These are phyloP conservation scores for Sicyos baderoa DNA, from an alignment of 306 rosid genomes.

Conservation along the genomic window DNA sequence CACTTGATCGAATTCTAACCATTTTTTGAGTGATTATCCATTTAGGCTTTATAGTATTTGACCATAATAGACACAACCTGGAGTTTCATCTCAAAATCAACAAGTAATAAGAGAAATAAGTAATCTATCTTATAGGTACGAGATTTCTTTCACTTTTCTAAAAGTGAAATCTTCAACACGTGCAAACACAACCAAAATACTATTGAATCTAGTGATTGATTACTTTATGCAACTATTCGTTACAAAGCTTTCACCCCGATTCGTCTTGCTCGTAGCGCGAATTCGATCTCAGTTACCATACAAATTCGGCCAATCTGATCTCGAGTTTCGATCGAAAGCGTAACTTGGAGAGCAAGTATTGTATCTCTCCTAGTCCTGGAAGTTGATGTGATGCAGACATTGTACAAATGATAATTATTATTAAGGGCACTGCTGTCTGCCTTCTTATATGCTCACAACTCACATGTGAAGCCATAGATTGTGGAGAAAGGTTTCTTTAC, in stretches of 20 bases:
- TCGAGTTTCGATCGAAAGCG: background rate
- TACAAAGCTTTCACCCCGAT: background rate
- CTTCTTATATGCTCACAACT: background rate
- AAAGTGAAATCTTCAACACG: no score
- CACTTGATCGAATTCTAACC: no score
- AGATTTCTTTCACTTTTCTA: no score
- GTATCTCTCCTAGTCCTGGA: constrained; percentile 6
- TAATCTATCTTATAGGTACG: no score
- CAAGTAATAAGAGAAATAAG: no score
- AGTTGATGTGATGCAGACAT: constrained; percentile 5
- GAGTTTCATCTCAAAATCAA: no score
- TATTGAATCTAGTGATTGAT: background rate
- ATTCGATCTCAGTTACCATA: background rate
- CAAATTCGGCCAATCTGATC: background rate
- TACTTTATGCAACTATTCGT: background rate
- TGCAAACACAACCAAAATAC: background rate
- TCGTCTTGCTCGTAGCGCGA: background rate
- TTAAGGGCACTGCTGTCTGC: background rate
- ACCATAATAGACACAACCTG: no score
- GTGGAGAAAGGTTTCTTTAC: constrained; percentile 12
- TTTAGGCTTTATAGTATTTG: no score
- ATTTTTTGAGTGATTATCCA: no score
- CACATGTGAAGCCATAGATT: constrained; percentile 1
- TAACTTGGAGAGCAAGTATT: background rate
- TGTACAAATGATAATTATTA: background rate